Evolutionary conservation across 2,329 filamentous ascomycete genomes (phyloP), one percentile per base, ranked within the genome.

Genomic region (Fusarium liriodendri): DNA sequence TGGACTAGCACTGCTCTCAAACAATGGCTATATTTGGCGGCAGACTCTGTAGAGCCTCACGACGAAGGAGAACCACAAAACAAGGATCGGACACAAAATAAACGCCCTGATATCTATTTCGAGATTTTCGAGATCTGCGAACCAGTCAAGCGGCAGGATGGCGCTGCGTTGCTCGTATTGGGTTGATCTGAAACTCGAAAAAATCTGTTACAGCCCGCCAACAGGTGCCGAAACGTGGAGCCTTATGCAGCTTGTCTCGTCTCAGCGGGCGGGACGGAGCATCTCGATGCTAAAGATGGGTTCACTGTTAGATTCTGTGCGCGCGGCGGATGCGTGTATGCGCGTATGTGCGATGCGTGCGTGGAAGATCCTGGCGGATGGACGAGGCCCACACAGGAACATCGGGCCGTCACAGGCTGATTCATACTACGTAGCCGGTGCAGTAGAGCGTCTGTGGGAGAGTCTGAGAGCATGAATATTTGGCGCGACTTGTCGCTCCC

Each of bases 331-430:
- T 62, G 45, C 27, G 20, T 20, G 59, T 35, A 62, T 35, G 37
- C 33, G 58, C 35, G 58, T 61, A 47, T 42, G 42, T 20, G 32
- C 20, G 58, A 33, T 29, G 27, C 27, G 11, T 40, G 27, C 58
- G 38, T 42, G 35, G 55, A 37, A 40, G 32, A 58, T 55, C 33
- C 66, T 52, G 47, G 47, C 27, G 27, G 54, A 63, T 40, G 66
- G 64, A 69, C 29, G 61, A 60, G 62, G 33, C 42, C 69, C 37
- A 64, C 57, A 45, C 37, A 68, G 69, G 75, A 73, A 72, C 33
- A 73, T 70, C 70, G 75, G 73, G 20, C 72, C 72, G 77, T 76
- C 64, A 73, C 68, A 73, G 73, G 70, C 73, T 75, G 50, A 75
- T 66, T 71, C 52, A 37, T 8, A 20, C 27, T 13, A 54, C 47